Base-by-base conservation (phyloP, 2,329 filamentous ascomycete genomes). In the Fusarium marasasianum region DNA sequence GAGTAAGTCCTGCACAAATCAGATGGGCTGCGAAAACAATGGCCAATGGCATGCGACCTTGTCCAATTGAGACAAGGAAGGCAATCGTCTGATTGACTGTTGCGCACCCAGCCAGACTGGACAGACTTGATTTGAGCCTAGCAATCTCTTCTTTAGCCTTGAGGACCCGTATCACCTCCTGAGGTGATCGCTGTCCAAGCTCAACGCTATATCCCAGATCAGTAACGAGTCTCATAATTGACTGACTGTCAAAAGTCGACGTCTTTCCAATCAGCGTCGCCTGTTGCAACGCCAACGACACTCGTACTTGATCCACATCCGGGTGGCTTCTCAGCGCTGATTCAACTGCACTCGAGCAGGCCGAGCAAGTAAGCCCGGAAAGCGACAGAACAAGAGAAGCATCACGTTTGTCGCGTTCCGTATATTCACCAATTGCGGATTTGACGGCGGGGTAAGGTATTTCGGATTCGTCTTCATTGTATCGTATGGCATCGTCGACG, bases 361-460 rank as follows among this genome's bases (percentile, higher is more conserved):
- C 37, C 4, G 51, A 38, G 26, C 51, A 55, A 4, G 35, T 41
- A 6, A 55, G 18, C 5, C 51, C 51, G 4, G 51, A 55, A 0
- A 55, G 37, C 3, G 51, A 55, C 18, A 55, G 5, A 13, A 55
- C 14, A 55, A 55, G 7, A 3, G 37, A 51, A 24, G 22, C 20
- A 8, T 24, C 5, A 1, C 5, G 1, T 40, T 20, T 41, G 0
- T 13, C 22, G 1, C 12, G 10, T 12, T 18, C 3, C 6, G 3
- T 18, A 2, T 31, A 8, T 15, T 6, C 11, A 5, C 17, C 12
- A 1, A 10, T 1, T 10, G 37, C 8, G 26, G 5, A 22, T 31
- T 41, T 40, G 17, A 0, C 12, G 10, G 6, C 3, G 6, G 24
- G 8, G 8, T 14, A n/a, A 0, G 7, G 26, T 4, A 18, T 4